Evolutionary conservation across 2,329 filamentous ascomycete genomes (phyloP).

Genomic region (Thielaviopsis ethacetica): DNA sequence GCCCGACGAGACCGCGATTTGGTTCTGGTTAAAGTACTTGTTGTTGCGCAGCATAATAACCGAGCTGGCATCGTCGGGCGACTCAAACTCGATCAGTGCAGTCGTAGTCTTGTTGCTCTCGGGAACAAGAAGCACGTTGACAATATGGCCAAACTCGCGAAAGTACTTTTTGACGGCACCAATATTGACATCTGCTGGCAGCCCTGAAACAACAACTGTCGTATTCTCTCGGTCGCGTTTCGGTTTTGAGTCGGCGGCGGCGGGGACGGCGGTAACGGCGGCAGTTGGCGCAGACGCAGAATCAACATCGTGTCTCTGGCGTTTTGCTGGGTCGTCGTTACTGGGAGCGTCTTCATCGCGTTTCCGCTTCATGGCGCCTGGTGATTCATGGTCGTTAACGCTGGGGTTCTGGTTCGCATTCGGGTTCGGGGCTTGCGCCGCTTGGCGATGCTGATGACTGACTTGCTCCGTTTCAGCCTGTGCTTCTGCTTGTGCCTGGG

Average conservation of each 20-base stretch:
- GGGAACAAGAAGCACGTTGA: constrained; percentile 52
- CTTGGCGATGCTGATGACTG: neutral
- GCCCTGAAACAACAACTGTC: constrained; percentile 62
- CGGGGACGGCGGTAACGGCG: neutral
- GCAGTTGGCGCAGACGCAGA: neutral
- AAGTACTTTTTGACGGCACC: constrained; percentile 77
- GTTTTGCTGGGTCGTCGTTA: neutral
- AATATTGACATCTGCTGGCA: constrained; percentile 54
- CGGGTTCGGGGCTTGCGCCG: neutral
- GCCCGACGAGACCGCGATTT: constrained; percentile 59
- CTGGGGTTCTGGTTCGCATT: too few relatives aligned
- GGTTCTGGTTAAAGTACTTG: constrained; percentile 58
- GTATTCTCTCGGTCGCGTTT: constrained; percentile 86
- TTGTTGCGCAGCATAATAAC: constrained; percentile 71
- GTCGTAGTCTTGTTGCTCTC: constrained; percentile 47
- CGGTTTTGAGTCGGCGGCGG: constrained; percentile 18
- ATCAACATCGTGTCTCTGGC: constrained; percentile 23
- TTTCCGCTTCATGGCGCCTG: constrained; percentile 51
- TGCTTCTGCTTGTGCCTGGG: constrained; percentile 13
- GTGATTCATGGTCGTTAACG: constrained; percentile 17
- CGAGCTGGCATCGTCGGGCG: constrained; percentile 61
- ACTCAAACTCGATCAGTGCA: constrained; percentile 73
- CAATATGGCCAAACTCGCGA: constrained; percentile 73
- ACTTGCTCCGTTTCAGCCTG: neutral
- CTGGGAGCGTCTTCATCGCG: constrained; percentile 35